Conservation (phyloP, 805 yeast species). For the Candida rishiriensis region DNA sequence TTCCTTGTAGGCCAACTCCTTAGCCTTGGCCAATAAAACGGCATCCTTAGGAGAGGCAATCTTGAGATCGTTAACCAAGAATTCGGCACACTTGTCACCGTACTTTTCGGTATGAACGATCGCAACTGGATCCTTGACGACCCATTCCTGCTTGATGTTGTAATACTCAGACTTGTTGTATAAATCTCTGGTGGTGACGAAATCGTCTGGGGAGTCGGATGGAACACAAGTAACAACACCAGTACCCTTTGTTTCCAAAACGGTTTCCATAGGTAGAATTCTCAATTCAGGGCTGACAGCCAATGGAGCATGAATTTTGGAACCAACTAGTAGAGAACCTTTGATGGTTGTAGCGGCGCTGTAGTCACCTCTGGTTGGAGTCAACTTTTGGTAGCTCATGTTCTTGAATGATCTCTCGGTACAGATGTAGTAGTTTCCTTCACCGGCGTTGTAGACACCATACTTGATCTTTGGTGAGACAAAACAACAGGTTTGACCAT, state of each 20-base stretch:
- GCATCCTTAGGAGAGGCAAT: conserved; percentile 93
- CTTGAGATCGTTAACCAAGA: conserved; percentile 77
- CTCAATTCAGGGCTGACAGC: conserved; percentile 66
- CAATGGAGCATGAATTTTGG: conserved; percentile 82
- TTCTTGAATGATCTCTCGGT: conserved; percentile 96
- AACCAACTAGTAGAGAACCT: conserved; percentile 79
- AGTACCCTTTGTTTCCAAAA: conserved; percentile 92
- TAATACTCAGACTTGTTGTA: conserved; percentile 88
- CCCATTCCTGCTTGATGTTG: conserved; percentile 84
- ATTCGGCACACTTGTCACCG: conserved; percentile 86
- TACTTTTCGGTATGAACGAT: conserved; percentile 77
- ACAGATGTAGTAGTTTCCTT: conserved; percentile 69
- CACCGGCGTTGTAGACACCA: conserved; percentile 85
- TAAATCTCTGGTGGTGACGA: conserved; percentile 77
- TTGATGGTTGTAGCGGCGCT: conserved; percentile 51
- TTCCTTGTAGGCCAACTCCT: conserved; percentile 93
- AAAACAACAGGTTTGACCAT: conserved; percentile 97
- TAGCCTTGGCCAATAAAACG: conserved; percentile 82
- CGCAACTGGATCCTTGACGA: conserved; percentile 63
- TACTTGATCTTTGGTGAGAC: conserved; percentile 92
- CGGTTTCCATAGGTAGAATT: conserved; percentile 96
- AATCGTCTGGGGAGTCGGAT: conserved; percentile 98
- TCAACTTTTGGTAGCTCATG: conserved; percentile 91
- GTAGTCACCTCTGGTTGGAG: conserved; percentile 82
- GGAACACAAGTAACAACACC: conserved; percentile 99